A percentile compares a stretch with the other conserved stretches of the same genome.
phyloP scores from a whole-genome alignment of 1,139 yeast genomes.

The Candida buenavistaensis region DNA sequence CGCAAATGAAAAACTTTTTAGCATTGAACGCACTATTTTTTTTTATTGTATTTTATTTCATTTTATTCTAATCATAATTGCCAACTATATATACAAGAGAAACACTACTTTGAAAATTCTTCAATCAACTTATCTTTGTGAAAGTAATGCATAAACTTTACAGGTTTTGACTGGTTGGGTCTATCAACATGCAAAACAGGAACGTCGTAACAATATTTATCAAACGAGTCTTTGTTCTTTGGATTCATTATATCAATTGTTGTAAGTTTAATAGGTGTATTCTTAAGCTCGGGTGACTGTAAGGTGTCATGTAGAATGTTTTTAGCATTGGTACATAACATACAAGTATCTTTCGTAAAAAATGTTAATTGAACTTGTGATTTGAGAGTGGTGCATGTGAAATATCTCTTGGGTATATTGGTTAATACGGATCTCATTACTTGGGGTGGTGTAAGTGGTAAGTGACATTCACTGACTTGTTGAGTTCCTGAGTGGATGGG shows the following conservation, averaged over 20 bases:
- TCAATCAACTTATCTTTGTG: conserved; percentile 56
- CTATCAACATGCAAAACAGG: conserved; percentile 81
- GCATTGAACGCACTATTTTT: too few species aligned
- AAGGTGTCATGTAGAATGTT: conserved; percentile 47
- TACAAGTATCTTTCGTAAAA: conserved; percentile 78
- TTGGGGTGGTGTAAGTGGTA: background rate
- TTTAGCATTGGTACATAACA: conserved; percentile 75
- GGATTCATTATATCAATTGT: conserved; percentile 70
- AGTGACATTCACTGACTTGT: too few species aligned
- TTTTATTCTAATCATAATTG: too few species aligned
- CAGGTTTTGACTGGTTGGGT: conserved; percentile 43
- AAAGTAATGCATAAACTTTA: conserved; percentile 77
- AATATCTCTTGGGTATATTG: conserved; percentile 3
- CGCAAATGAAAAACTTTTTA: too few species aligned
- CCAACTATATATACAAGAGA: conserved; percentile 1
- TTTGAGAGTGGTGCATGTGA: background rate
- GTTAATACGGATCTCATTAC: background rate
- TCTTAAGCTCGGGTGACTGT: conserved; percentile 20
- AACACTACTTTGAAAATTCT: conserved; percentile 28
- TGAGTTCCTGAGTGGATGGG: too few species aligned
- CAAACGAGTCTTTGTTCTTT: conserved; percentile 73
- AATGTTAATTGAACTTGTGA: conserved; percentile 43
- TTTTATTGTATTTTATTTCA: too few species aligned
- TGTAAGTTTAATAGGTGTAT: conserved; percentile 34
- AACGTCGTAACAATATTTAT: conserved; percentile 81